Evolutionary conservation across 1,284 basidiomycete genomes (phyloP).

Genomic region (Ceratobasidium sp.): DNA sequence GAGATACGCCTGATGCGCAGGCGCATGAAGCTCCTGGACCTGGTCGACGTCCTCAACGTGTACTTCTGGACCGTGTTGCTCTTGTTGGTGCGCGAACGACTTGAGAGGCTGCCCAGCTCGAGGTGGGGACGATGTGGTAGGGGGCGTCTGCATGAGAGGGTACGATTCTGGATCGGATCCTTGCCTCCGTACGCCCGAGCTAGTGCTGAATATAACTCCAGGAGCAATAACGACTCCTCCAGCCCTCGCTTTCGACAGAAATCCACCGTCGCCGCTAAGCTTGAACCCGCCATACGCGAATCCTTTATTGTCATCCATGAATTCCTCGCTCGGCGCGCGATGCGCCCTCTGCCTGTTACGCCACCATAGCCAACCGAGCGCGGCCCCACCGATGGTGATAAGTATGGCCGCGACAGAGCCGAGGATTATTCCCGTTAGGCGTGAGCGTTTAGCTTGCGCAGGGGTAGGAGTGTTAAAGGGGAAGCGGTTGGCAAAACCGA

Average conservation of each 20-base stretch:
- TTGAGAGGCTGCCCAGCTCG: slow-evolving; percentile 3
- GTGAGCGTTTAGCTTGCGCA: slow-evolving; percentile 1
- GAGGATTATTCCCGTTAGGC: slow-evolving; percentile 12
- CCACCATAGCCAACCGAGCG: slow-evolving; percentile 20
- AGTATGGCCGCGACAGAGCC: neutral
- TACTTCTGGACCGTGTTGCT: neutral
- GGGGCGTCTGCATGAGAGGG: slow-evolving; percentile 31
- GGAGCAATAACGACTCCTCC: slow-evolving; percentile 8
- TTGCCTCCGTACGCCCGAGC: neutral
- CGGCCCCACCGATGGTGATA: neutral
- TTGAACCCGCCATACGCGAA: slow-evolving; percentile 12
- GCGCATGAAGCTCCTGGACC: neutral
- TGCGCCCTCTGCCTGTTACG: slow-evolving; percentile 11
- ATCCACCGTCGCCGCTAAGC: neutral
- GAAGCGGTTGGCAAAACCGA: slow-evolving; percentile 15
- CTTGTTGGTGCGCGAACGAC: slow-evolving; percentile 25
- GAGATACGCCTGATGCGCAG: slow-evolving; percentile 29
- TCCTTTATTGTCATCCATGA: neutral
- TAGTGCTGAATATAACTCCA: slow-evolving; percentile 18
- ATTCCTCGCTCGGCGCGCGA: slow-evolving; percentile 32
- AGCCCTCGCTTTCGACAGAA: neutral
- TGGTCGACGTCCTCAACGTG: neutral
- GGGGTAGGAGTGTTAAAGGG: neutral
- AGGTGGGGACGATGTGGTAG: slow-evolving; percentile 20
- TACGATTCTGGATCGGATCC: slow-evolving; percentile 29